Evolutionary conservation across 495 filamentous ascomycete genomes (phyloP).

Genomic region (Amorphotheca resinae): DNA sequence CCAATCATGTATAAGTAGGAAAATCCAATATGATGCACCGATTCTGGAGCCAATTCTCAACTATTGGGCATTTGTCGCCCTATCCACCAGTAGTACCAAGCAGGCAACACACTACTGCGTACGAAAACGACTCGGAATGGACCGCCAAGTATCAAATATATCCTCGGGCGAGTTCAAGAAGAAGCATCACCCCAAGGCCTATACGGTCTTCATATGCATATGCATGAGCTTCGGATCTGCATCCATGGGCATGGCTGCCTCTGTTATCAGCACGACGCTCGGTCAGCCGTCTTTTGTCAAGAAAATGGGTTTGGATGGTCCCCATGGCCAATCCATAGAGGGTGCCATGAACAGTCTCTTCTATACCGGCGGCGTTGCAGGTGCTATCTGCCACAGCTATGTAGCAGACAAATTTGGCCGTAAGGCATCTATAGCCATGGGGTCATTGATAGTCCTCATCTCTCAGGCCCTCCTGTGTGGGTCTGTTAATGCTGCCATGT

Average conservation of each 20-base stretch:
- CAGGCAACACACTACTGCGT: no score
- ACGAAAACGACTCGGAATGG: no score
- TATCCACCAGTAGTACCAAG: no score
- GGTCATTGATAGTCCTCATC: constrained; percentile 9
- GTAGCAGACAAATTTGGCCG: constrained; percentile 13
- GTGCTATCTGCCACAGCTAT: not conserved
- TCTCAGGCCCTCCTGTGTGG: constrained; percentile 20
- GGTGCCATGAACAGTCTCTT: not conserved
- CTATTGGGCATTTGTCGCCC: no score
- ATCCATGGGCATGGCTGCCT: not conserved
- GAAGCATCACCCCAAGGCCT: not conserved
- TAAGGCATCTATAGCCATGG: constrained; percentile 16
- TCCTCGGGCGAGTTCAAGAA: no score
- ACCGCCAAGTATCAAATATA: no score
- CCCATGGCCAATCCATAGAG: not conserved
- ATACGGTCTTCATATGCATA: not conserved
- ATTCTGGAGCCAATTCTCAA: no score
- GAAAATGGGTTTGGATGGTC: not conserved
- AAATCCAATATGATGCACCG: no score
- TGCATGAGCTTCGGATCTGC: not conserved
- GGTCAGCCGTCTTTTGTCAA: not conserved
- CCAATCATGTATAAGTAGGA: no score
- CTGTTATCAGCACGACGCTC: not conserved
- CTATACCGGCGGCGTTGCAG: not conserved
- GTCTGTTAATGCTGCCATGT: constrained; percentile 13